These are phyloP conservation scores for Ricinus communis DNA, from an alignment of 345 rosid species.

Conservation along the genomic window DNA sequence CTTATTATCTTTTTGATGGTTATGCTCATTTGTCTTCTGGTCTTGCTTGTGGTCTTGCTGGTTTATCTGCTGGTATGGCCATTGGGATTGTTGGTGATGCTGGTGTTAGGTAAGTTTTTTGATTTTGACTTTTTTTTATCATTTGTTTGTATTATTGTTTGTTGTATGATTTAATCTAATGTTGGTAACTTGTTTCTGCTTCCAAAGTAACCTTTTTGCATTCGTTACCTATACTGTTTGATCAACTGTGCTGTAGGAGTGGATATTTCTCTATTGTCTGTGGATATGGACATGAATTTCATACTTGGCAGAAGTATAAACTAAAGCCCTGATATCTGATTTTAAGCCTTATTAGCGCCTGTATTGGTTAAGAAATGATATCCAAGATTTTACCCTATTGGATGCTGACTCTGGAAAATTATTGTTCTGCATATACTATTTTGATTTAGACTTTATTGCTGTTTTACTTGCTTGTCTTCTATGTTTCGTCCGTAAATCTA, in stretches of 20 bases:
- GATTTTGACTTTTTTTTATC: background rate
- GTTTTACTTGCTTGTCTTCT: background rate
- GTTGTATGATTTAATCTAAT: background rate
- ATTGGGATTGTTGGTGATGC: constrained; percentile 27
- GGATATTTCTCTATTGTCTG: too few species aligned
- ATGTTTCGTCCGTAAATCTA: background rate
- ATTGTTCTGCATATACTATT: background rate
- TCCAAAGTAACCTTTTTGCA: background rate
- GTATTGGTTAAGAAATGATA: background rate
- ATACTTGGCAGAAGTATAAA: background rate
- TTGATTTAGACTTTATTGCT: too few species aligned
- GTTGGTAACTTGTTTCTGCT: background rate
- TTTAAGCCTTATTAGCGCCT: background rate
- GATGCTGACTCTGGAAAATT: background rate
- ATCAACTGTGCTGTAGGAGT: background rate
- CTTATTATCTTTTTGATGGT: constrained; percentile 24
- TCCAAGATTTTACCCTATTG: background rate
- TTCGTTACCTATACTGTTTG: background rate
- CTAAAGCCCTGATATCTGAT: too few species aligned
- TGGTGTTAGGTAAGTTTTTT: constrained; percentile 17
- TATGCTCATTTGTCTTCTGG: constrained; percentile 26
- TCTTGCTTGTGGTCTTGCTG: constrained; percentile 23
- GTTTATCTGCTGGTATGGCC: constrained; percentile 25
- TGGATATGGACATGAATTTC: background rate
- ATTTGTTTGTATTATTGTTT: background rate